Evolutionary conservation across 2,329 filamentous ascomycete genomes (phyloP), one percentile per base, ranked within the genome.

Genomic region (Fusarium devonianum): DNA sequence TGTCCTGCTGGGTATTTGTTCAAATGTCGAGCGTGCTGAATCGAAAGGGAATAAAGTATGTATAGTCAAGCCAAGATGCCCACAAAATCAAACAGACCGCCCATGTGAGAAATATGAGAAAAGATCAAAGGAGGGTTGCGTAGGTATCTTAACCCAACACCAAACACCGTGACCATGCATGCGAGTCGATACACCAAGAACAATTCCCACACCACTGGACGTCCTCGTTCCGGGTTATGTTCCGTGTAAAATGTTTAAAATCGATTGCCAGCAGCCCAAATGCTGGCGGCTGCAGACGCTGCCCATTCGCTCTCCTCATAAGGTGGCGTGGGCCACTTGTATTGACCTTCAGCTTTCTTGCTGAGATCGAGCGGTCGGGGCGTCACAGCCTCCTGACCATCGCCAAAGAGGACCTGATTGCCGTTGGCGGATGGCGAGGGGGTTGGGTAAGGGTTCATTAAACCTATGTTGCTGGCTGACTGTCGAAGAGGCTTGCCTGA

Each of bases 271-370:
- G 86, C 84, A 42, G 88, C 87, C 77, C 89, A 88, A 60, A 92
- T 92, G 73, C 88, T 92, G 5, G 90, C 88, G 9, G 91, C 85
- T 21, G 90, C 89, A 30, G 89, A 87, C 7, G 88, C 85, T 13
- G 88, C 91, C 93, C 92, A 97, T 69, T 96, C 92, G 56, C 87
- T 86, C 64, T 96, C 92, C 67, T 96, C 92, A 63, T 97, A 96
- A 4, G 94, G 93, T 16, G 94, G 94, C 12, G 94, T 97, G 3
- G 92, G 93, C 88, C 92, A 97, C 74, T 96, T 94, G 65, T 82
- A 77, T 55, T 81, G 75, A 14, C 64, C 74, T 10, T 73, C 69
- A 1, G 75, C 65, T 77, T 82, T 81, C 68, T 84, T 84, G 65
- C 80, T 78, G 44, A 90, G 84, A 60, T 89, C 82, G 56, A 92